Base-by-base conservation (phyloP, 192 early-diverging fungal species). In the Rhizoclosmatium globosum region DNA sequence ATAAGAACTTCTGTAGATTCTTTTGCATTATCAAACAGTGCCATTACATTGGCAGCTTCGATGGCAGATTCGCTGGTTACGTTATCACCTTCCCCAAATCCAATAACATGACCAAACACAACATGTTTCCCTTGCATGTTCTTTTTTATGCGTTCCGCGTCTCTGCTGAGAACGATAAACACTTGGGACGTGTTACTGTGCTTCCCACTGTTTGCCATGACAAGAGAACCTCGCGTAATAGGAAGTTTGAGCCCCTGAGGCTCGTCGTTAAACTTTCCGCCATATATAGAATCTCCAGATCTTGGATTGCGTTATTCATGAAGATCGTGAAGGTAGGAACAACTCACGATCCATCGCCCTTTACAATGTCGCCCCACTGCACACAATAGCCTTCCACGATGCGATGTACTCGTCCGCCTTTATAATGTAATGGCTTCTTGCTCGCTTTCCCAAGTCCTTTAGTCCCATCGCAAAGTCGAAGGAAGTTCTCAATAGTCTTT, bases 121-220 rank as follows among this genome's bases (percentile, higher is more conserved):
- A 91, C 89, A 81, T 92, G 90, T 67, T 91, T 91, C 42, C 87
- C 89, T n/a, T 78, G 48, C 78, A 88, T 71, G 48, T 82, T 50
- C 68, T 74, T 79, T 68, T 69, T 47, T 2, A 38, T 15, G 7
- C 41, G 46, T 68, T 79, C 60, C 43, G 77, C 42, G 81, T 41
- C 50, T 79, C 3, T 85, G 85, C 79, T 89, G 83, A 89, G 17
- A 89, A 85, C 95, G 64, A 98, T 87, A 81, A 96, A 96, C 73
- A 96, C 96, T 81, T 98, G 95, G 41, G 92, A 94, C 45, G 90
- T 92, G 58, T 94, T 92, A 23, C 69, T 69, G 65, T 87, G 71
- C 69, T 92, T 90, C 41, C 95, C 94, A 76, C 91, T 88, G 77
- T 96, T 95, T 78, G 95, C 94, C 95, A 96, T 96, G 68, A 91